Conservation (phyloP, 2,329 filamentous ascomycete species). For the Bisporella sp. region DNA sequence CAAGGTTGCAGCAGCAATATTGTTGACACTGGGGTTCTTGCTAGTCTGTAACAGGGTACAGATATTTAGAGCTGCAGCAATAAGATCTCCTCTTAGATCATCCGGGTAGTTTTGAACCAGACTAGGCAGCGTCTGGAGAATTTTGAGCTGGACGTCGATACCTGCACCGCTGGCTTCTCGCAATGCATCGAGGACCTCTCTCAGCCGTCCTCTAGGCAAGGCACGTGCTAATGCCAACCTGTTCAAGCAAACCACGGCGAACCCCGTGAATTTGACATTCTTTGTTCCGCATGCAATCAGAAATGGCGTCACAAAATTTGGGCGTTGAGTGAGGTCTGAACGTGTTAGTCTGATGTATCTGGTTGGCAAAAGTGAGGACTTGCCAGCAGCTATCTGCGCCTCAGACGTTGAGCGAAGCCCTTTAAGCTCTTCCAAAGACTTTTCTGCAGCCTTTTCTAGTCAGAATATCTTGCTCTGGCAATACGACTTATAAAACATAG, state of each 20-base stretch:
- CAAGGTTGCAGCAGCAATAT: slow-evolving; percentile 91
- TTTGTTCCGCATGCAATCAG: slow-evolving; percentile 86
- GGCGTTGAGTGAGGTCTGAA: slow-evolving; percentile 74
- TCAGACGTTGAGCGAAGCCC: slow-evolving; percentile 67
- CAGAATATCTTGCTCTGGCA: slow-evolving; percentile 9
- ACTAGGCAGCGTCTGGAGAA: slow-evolving; percentile 84
- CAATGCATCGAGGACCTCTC: slow-evolving; percentile 81
- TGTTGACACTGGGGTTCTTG: slow-evolving; percentile 90
- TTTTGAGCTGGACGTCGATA: slow-evolving; percentile 90
- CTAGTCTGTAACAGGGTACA: slow-evolving; percentile 87
- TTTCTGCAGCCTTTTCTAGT: slow-evolving; percentile 70
- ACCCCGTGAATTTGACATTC: slow-evolving; percentile 83
- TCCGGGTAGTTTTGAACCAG: slow-evolving; percentile 83
- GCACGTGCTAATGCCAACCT: slow-evolving; percentile 77
- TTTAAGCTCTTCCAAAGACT: slow-evolving; percentile 85
- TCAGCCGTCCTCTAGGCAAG: slow-evolving; percentile 70
- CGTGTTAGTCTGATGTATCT: slow-evolving; percentile 5
- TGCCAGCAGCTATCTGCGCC: slow-evolving; percentile 38
- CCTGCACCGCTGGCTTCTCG: slow-evolving; percentile 75
- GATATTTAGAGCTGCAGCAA: slow-evolving; percentile 79
- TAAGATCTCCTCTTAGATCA: slow-evolving; percentile 71
- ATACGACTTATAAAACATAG: slow-evolving; percentile 5
- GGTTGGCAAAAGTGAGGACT: slow-evolving; percentile 5
- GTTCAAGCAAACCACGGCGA: slow-evolving; percentile 83
- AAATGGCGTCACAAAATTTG: slow-evolving; percentile 87